Percentiles rank a stretch among this genome's conserved stretches.
These are phyloP conservation scores for Pseudopithomyces chartarum DNA, from an alignment of 2,329 filamentous ascomycete species.

Conservation along the genomic window DNA sequence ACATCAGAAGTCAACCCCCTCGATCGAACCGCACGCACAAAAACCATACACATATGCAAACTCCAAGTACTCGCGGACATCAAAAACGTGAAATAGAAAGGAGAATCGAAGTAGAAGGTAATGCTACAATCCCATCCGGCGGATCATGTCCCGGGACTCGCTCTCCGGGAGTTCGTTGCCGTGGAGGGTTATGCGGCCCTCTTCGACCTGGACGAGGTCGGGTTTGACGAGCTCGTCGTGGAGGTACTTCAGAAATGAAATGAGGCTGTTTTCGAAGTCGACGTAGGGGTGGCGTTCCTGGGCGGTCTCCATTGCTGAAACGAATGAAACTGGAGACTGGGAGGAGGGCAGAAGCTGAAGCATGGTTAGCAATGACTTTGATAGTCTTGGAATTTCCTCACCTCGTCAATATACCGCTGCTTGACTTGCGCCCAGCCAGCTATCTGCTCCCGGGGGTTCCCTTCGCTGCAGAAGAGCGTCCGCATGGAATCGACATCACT, in stretches of 20 bases:
- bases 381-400: slow-evolving; percentile 11
- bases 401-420: slow-evolving; percentile 37
- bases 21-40: too few relatives aligned
- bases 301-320: slow-evolving; percentile 33
- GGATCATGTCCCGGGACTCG: slow-evolving; percentile 39
- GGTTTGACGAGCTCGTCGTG: slow-evolving; percentile 52
- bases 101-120: too few relatives aligned
- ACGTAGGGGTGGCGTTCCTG: slow-evolving; percentile 38
- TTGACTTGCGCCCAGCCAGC: slow-evolving; percentile 46
- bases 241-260: slow-evolving; percentile 51
- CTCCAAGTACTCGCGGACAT: too few relatives aligned
- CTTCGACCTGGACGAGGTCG: slow-evolving; percentile 58
- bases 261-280: slow-evolving; percentile 47
- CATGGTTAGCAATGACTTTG: slow-evolving; percentile 5
- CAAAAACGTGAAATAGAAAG: too few relatives aligned
- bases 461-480: slow-evolving; percentile 42
- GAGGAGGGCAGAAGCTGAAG: slow-evolving; percentile 23
- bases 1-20: too few relatives aligned
- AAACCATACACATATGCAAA: too few relatives aligned
- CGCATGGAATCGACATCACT: slow-evolving; percentile 38
- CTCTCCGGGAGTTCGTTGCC: slow-evolving; percentile 34
- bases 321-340: slow-evolving; percentile 23
- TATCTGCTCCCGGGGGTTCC: slow-evolving; percentile 30
- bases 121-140: slow-evolving; percentile 35
- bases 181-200: slow-evolving; percentile 46